Conservation (phyloP, 805 yeast species). For the Starmerella potacharoeniae region DNA sequence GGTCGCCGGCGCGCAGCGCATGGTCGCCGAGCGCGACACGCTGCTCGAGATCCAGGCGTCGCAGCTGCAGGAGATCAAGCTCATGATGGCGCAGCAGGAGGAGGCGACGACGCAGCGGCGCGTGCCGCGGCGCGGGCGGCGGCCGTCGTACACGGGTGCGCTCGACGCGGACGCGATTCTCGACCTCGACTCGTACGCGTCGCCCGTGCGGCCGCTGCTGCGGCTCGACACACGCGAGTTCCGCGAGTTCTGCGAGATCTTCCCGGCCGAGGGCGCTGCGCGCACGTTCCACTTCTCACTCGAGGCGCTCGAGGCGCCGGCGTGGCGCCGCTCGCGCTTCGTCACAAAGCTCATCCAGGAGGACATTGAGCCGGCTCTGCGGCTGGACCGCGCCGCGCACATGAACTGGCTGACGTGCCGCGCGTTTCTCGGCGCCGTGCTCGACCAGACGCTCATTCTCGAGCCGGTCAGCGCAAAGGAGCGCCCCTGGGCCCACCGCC, state of each 20-base stretch:
- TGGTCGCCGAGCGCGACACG: slow-evolving; percentile 53
- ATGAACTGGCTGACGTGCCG: slow-evolving; percentile 52
- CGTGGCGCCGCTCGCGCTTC: slow-evolving; percentile 43
- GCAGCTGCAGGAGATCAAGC: slow-evolving; percentile 49
- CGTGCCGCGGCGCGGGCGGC: not conserved
- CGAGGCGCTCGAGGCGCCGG: slow-evolving; percentile 13
- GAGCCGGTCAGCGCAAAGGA: slow-evolving; percentile 82
- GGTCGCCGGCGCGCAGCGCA: slow-evolving; percentile 44
- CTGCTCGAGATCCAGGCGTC: slow-evolving; percentile 53
- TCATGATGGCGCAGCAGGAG: slow-evolving; percentile 34
- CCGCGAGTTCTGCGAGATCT: slow-evolving; percentile 14
- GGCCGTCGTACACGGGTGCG: slow-evolving; percentile 1
- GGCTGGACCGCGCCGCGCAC: slow-evolving; percentile 53
- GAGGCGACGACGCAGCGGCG: not conserved
- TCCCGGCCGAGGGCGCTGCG: slow-evolving; percentile 7
- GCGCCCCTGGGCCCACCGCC: slow-evolving; percentile 43
- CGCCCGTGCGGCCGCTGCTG: slow-evolving; percentile 24
- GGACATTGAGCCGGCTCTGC: slow-evolving; percentile 67
- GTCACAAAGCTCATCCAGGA: slow-evolving; percentile 56
- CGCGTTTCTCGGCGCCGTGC: slow-evolving; percentile 50
- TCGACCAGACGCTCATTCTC: slow-evolving; percentile 69
- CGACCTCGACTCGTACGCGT: slow-evolving; percentile 21
- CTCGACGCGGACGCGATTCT: slow-evolving; percentile 14
- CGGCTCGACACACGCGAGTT: slow-evolving; percentile 23
- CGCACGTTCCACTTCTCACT: slow-evolving; percentile 6